Conservation (phyloP, 2,329 filamentous ascomycete genomes). For the Sporothrix phasma region DNA sequence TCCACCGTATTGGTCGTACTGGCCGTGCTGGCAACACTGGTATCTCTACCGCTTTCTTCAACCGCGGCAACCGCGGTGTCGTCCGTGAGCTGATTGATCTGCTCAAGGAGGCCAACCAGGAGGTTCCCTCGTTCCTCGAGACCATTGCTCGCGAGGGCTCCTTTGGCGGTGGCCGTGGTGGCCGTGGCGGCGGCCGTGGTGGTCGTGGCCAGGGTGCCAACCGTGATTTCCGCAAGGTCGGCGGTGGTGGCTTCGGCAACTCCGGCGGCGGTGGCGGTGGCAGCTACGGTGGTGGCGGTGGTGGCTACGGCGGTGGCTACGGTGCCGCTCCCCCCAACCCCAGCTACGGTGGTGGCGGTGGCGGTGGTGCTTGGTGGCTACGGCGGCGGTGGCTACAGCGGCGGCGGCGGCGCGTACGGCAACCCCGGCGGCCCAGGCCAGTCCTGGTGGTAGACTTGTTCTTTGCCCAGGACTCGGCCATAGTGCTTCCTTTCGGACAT, state of each 20-base stretch:
- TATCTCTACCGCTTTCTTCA: conserved; percentile 98
- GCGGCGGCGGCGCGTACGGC: conserved; percentile 43
- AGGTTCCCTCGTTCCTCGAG: conserved; percentile 88
- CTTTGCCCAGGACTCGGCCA: neutral
- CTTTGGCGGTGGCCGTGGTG: conserved; percentile 60
- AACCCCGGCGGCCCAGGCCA: conserved; percentile 56
- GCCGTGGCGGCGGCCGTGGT: conserved; percentile 57
- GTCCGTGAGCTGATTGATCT: conserved; percentile 95
- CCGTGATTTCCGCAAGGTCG: conserved; percentile 82
- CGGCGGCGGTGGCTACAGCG: conserved; percentile 44
- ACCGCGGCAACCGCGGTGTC: conserved; percentile 96
- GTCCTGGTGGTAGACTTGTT: conserved; percentile 52
- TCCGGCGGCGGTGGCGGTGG: conserved; percentile 48
- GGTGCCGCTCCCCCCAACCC: too few relatives aligned
- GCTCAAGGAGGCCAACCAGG: conserved; percentile 97
- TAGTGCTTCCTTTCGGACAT: neutral
- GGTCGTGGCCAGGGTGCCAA: conserved; percentile 61
- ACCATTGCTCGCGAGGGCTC: conserved; percentile 92
- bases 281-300: conserved; percentile 33
- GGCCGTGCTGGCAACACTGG: conserved; percentile 98
- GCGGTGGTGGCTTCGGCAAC: conserved; percentile 45
- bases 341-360: conserved; percentile 31
- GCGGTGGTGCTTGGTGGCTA: conserved; percentile 29
- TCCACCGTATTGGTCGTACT: conserved; percentile 98
- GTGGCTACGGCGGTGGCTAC: conserved; percentile 32